A percentile compares a stretch with the other conserved stretches of the same genome.
These are phyloP conservation scores for Aspergillus egyptiacus DNA, from an alignment of 495 filamentous ascomycete genomes.

Conservation along the genomic window DNA sequence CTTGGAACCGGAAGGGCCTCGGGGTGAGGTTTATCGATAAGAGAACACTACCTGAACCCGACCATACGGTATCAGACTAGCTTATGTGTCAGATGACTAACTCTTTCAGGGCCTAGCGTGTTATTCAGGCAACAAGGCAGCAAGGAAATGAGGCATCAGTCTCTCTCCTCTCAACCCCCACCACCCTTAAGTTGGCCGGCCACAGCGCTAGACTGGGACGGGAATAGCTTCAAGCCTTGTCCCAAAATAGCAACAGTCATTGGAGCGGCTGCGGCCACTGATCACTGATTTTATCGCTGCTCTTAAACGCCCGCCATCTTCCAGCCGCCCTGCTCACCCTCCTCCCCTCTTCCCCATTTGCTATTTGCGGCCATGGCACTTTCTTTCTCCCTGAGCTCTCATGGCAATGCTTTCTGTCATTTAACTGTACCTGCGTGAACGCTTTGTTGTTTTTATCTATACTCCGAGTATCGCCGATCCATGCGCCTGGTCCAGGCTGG, in stretches of 20 bases:
- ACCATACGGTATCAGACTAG: too few species aligned
- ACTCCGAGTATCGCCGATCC: not conserved
- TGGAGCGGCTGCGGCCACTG: too few species aligned
- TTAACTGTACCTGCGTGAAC: slow-evolving; percentile 4
- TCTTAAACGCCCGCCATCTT: slow-evolving; percentile 21
- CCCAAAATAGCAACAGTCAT: slow-evolving; percentile 29
- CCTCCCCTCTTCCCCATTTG: slow-evolving; percentile 11
- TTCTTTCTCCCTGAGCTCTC: not conserved
- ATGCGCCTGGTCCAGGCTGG: slow-evolving; percentile 21
- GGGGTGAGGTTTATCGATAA: slow-evolving; percentile 20
- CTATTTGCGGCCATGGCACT: slow-evolving; percentile 15
- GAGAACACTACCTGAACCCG: too few species aligned
- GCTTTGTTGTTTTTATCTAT: slow-evolving; percentile 4
- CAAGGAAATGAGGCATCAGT: slow-evolving; percentile 13
- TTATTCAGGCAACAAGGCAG: not conserved
- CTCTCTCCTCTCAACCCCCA: slow-evolving; percentile 19
- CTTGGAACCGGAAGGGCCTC: not conserved
- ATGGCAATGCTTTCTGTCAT: slow-evolving; percentile 8
- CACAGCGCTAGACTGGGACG: slow-evolving; percentile 16
- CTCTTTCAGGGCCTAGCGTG: too few species aligned
- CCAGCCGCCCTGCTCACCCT: slow-evolving; percentile 18
- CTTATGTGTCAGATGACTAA: not conserved
- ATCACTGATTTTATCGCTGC: slow-evolving; percentile 8
- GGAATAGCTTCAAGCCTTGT: slow-evolving; percentile 11
- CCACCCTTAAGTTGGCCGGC: too few species aligned